phyloP scores from a whole-genome alignment of 2,329 filamentous ascomycete genomes.

The Leptographium lundbergii region DNA sequence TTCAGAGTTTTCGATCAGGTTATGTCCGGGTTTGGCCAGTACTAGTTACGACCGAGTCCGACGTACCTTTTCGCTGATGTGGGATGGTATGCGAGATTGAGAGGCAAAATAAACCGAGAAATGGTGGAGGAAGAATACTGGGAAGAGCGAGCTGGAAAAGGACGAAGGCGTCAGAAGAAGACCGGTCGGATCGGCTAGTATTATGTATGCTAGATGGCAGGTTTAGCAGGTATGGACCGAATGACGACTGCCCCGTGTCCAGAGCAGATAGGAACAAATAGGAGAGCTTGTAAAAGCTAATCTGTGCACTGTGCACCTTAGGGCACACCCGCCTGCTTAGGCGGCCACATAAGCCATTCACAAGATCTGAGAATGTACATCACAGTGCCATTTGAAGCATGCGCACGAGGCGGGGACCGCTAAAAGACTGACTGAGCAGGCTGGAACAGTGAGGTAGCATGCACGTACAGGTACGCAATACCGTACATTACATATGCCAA shows the following conservation, averaged over 20 bases:
- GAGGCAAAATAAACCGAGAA: background rate
- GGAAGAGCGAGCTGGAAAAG: background rate
- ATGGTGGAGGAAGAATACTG: background rate
- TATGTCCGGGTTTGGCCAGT: background rate
- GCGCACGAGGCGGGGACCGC: background rate
- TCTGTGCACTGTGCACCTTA: constrained; percentile 3
- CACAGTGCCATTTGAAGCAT: background rate
- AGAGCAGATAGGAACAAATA: background rate
- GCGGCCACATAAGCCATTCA: background rate
- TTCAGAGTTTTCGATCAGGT: background rate
- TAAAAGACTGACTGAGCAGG: background rate
- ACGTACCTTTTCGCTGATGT: background rate
- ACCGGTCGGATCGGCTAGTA: background rate
- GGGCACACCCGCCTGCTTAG: background rate
- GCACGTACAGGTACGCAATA: background rate
- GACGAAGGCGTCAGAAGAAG: background rate
- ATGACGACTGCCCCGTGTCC: constrained; percentile 9
- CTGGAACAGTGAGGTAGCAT: background rate
- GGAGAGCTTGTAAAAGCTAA: background rate
- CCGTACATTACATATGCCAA: background rate
- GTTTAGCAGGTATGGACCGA: constrained; percentile 2
- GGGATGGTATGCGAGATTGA: background rate
- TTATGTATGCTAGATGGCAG: background rate
- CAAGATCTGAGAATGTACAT: background rate
- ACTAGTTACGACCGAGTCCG: background rate